A percentile compares a stretch with the other conserved stretches of the same genome.
These are phyloP conservation scores for Neurospora pannonica DNA, from an alignment of 495 filamentous ascomycete genomes.

Conservation along the genomic window DNA sequence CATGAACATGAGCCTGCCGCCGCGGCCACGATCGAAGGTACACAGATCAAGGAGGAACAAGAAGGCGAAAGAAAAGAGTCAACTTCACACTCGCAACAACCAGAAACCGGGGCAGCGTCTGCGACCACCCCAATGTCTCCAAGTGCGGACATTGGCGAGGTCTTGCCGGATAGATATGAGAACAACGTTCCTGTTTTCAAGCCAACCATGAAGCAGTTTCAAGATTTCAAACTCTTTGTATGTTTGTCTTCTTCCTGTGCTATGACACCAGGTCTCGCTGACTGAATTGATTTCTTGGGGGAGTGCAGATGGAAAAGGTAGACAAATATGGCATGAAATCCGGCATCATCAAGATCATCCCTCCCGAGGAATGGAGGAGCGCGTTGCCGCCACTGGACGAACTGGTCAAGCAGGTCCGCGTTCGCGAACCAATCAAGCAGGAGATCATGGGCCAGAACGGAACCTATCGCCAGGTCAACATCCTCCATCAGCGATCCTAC, in stretches of 20 bases:
- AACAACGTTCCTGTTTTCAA: conserved; percentile 90
- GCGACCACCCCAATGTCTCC: not conserved
- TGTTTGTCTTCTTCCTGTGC: conserved; percentile 12
- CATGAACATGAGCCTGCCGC: conserved; percentile 6
- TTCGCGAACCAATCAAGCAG: conserved; percentile 95
- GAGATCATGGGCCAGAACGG: conserved; percentile 93
- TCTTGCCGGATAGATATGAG: conserved; percentile 79
- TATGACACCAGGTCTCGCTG: not conserved
- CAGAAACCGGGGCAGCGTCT: not conserved
- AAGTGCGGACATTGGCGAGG: conserved; percentile 55
- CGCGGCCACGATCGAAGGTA: conserved; percentile 20
- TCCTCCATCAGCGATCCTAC: conserved; percentile 89
- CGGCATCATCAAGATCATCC: conserved; percentile 91
- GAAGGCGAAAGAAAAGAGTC: not conserved
- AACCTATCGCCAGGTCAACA: conserved; percentile 90
- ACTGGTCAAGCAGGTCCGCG: conserved; percentile 77
- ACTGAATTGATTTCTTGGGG: conserved; percentile 1
- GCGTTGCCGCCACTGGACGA: conserved; percentile 69
- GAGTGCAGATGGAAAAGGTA: conserved; percentile 59
- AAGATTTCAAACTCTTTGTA: conserved; percentile 77
- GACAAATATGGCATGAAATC: conserved; percentile 95
- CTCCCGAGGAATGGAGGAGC: conserved; percentile 88
- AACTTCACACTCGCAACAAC: not conserved
- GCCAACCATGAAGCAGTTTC: conserved; percentile 91
- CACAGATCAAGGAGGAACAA: conserved; percentile 27